phyloP scores from a whole-genome alignment of 2,329 filamentous ascomycete genomes.

The Penicillium sp. region DNA sequence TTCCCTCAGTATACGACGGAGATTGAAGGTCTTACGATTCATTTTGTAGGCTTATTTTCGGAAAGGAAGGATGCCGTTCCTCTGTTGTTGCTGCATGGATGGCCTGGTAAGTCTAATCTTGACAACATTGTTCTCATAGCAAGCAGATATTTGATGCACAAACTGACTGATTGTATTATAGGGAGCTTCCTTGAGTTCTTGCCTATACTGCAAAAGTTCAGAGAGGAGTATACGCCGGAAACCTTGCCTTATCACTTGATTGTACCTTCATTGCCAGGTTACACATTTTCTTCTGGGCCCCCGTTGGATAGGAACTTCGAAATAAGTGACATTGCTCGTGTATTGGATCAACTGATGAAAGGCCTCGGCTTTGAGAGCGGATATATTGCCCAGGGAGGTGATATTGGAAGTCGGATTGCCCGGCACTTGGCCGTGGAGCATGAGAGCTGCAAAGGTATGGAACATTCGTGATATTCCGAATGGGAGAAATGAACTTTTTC shows the following conservation, averaged over 20 bases:
- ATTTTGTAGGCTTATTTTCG: conserved; percentile 53
- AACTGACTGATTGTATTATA: conserved; percentile 3
- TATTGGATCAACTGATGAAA: conserved; percentile 32
- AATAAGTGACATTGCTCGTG: conserved; percentile 24
- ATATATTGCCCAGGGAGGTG: conserved; percentile 34
- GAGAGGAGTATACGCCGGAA: conserved; percentile 25
- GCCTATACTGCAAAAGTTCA: conserved; percentile 29
- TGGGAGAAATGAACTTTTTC: not conserved
- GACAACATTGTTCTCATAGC: not conserved
- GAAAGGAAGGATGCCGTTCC: conserved; percentile 48
- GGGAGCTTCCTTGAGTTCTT: conserved; percentile 37
- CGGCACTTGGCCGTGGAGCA: conserved; percentile 24
- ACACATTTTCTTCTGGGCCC: conserved; percentile 30
- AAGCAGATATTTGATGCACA: not conserved
- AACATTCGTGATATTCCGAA: not conserved
- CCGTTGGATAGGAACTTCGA: conserved; percentile 28
- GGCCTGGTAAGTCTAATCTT: conserved; percentile 27
- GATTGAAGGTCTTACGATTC: conserved; percentile 45
- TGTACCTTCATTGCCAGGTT: conserved; percentile 34
- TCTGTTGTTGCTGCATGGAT: conserved; percentile 44
- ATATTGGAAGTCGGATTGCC: conserved; percentile 30
- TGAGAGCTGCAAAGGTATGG: conserved; percentile 32
- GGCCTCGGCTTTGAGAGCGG: conserved; percentile 29
- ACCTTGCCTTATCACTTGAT: conserved; percentile 32
- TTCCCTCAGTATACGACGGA: conserved; percentile 51